A percentile compares a stretch with the other conserved stretches of the same genome.
Conservation (phyloP, 2,329 filamentous ascomycete genomes). For the Pyrenochaeta sp. region DNA sequence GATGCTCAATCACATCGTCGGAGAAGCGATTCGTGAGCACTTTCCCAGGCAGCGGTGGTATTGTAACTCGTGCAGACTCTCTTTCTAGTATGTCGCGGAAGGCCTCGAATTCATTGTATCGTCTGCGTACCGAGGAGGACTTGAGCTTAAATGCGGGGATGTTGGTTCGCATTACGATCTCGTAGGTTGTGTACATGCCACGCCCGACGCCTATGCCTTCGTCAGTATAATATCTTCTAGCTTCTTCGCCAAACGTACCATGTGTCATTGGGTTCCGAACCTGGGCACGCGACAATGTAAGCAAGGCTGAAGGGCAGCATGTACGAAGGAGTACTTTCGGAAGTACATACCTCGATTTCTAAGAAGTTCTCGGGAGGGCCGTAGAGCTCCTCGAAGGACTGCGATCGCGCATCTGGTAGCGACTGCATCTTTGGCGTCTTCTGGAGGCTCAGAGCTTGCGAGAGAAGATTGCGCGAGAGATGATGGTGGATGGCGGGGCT, state of each 20-base stretch:
- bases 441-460: slow-evolving; percentile 1
- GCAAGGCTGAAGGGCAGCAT: slow-evolving; percentile 22
- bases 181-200: slow-evolving; percentile 98
- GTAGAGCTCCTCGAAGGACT: slow-evolving; percentile 99
- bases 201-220: slow-evolving; percentile 91
- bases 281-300: slow-evolving; percentile 58
- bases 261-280: slow-evolving; percentile 76
- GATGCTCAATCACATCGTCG: slow-evolving; percentile 96
- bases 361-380: slow-evolving; percentile 98
- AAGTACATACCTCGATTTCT: slow-evolving; percentile 81
- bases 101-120: slow-evolving; percentile 98
- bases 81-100: slow-evolving; percentile 98
- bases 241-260: slow-evolving; percentile 17
- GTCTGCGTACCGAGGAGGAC: slow-evolving; percentile 80
- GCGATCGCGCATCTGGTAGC: slow-evolving; percentile 76
- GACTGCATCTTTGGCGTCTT: slow-evolving; percentile 62
- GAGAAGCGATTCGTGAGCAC: slow-evolving; percentile 98
- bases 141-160: slow-evolving; percentile 99
- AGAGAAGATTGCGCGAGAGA: slow-evolving; percentile 17
- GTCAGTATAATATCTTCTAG: slow-evolving; percentile 5
- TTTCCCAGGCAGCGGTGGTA: slow-evolving; percentile 94
- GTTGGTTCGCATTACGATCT: slow-evolving; percentile 97
- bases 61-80: slow-evolving; percentile 91
- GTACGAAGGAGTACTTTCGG: slow-evolving; percentile 3
- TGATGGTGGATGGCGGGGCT: slow-evolving; percentile 22